Evolutionary conservation across 257 asterid genomes (phyloP), one percentile per base, ranked within the genome.

Genomic region (Fraxinus pennsylvanica): DNA sequence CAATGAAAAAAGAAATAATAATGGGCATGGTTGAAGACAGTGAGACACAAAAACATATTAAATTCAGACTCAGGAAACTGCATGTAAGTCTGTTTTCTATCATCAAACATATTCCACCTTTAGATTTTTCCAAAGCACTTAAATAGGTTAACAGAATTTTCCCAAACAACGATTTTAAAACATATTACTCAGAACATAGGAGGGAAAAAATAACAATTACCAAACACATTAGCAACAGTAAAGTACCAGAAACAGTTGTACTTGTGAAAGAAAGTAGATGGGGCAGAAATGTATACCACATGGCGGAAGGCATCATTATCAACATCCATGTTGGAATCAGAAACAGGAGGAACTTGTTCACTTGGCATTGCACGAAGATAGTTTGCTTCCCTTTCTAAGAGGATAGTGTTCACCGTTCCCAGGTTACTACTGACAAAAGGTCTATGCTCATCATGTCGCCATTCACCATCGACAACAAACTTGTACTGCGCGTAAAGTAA

Each of bases 391-490:
- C 89, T 85, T 35, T 95, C 85, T 83, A 93, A 86, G 75, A 92
- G 90, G 80, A 96, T 74, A 43, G 97, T 92, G 83, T 96, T 96
- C 80, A 96, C 93, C 43, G 84, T 89, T 75, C 96, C 98, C 82
- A 84, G 84, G 85, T 84, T 93, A 86, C 94, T 88, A 73, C 76
- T 88, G 75, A 88, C 85, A 74, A 84, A 86, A 74, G 97, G 96
- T 79, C 88, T 93, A 77, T 82, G 90, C 78, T 96, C 98, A 65
- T 96, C 99, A 73, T 96, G 97, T 76, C 96, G 87, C 92, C 97
- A 91, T 80, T 93, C 99, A 78, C 99, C 99, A 86, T 93, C 98
- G 81, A 96, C 98, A 65, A 93, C 88, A 84, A 96, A 96, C 82
- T 92, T 96, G 89, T 85, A 96, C 99, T 96, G 97, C 88, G 89